Conservation (phyloP, 352 stramenopile species). For the Phytopythium boreale region DNA sequence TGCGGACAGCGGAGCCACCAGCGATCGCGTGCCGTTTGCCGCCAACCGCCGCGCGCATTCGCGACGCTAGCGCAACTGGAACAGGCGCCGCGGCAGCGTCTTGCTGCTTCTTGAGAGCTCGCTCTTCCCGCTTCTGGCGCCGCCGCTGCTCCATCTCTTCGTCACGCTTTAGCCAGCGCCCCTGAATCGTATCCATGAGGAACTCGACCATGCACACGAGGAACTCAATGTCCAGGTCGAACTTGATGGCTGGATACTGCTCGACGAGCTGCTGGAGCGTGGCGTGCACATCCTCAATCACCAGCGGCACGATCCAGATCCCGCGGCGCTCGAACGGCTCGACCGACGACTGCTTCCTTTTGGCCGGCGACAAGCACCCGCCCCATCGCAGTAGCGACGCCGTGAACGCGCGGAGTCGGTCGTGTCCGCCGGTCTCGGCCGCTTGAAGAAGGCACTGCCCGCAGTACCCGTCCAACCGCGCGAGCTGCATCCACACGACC, state of each 20-base stretch:
- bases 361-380: constrained; percentile 31
- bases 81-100: neutral
- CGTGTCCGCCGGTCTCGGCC: constrained; percentile 64
- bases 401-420: constrained; percentile 81
- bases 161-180: constrained; percentile 49
- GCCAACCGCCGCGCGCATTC: constrained; percentile 4
- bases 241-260: constrained; percentile 56
- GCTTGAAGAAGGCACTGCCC: constrained; percentile 79
- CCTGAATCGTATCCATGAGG: constrained; percentile 60
- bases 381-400: constrained; percentile 76
- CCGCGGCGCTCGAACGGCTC: constrained; percentile 69
- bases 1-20: neutral
- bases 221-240: constrained; percentile 73
- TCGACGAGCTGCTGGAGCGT: constrained; percentile 52
- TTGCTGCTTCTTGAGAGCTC: constrained; percentile 5
- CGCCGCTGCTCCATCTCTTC: constrained; percentile 14
- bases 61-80: neutral
- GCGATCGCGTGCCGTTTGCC: constrained; percentile 9
- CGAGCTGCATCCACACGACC: constrained; percentile 82
- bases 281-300: constrained; percentile 49
- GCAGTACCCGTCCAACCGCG: constrained; percentile 77
- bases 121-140: neutral
- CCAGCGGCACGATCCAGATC: constrained; percentile 61
- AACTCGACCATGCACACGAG: constrained; percentile 77
- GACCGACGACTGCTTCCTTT: constrained; percentile 33